Evolutionary conservation across 1,284 basidiomycete genomes (phyloP).

Genomic region (Pulveroboletus sp.): DNA sequence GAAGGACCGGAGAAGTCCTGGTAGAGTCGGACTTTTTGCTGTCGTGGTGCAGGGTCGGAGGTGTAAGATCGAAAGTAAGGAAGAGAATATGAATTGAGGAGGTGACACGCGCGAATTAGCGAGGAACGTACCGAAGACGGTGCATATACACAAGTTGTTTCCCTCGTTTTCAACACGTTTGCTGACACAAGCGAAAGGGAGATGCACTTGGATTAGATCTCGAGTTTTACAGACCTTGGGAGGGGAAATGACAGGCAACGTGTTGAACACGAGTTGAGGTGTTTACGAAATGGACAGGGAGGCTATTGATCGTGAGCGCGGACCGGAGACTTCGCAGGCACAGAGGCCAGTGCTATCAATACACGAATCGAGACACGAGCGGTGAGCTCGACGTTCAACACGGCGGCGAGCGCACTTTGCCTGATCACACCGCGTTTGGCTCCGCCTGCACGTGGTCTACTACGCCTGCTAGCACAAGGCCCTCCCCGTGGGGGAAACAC

Average conservation of each 20-base stretch:
- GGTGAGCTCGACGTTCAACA: conserved; percentile 1
- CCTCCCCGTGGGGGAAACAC: conserved; percentile 4
- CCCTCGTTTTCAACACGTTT: conserved; percentile 73
- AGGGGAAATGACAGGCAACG: conserved; percentile 58
- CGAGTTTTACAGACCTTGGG: conserved; percentile 24
- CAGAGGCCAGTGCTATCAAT: not conserved
- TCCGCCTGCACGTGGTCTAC: conserved; percentile 11
- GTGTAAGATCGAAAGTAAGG: conserved; percentile 31
- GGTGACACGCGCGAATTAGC: conserved; percentile 37
- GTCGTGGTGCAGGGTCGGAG: conserved; percentile 26
- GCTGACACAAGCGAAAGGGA: conserved; percentile 25
- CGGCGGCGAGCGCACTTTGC: conserved; percentile 11
- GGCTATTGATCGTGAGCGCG: not conserved
- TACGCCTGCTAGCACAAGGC: not conserved
- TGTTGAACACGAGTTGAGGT: conserved; percentile 66
- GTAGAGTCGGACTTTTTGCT: conserved; percentile 35
- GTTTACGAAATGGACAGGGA: conserved; percentile 31
- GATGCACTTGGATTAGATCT: conserved; percentile 32
- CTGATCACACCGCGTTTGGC: conserved; percentile 7
- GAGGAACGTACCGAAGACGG: conserved; percentile 73
- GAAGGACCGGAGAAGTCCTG: conserved; percentile 18
- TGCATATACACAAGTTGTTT: conserved; percentile 54
- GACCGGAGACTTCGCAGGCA: not conserved
- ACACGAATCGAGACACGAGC: not conserved
- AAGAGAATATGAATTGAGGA: conserved; percentile 34